phyloP scores from a whole-genome alignment of 257 asterid species.

The Fraxinus cuspidata region DNA sequence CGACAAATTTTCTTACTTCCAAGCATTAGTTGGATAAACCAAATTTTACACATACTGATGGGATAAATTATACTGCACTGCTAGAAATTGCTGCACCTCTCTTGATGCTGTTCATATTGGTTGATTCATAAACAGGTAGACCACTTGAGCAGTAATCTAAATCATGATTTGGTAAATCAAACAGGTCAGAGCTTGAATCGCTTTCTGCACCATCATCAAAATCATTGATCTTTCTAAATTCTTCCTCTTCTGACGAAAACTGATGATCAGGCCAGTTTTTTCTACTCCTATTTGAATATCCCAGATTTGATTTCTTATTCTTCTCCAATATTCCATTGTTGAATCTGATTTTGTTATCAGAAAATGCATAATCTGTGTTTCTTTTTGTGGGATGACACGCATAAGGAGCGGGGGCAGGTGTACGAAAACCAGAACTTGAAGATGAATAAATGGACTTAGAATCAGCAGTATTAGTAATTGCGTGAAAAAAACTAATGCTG shows the following conservation, averaged over 20 bases:
- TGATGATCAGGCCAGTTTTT: background rate
- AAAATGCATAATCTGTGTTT: constrained; percentile 15
- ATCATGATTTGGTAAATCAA: constrained; percentile 22
- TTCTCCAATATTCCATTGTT: constrained; percentile 8
- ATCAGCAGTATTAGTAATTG: constrained; percentile 25
- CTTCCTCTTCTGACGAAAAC: background rate
- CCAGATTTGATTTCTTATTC: background rate
- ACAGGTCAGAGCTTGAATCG: constrained; percentile 23
- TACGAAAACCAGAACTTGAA: constrained; percentile 45
- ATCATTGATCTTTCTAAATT: background rate
- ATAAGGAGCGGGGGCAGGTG: constrained; percentile 39
- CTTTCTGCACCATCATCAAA: constrained; percentile 16
- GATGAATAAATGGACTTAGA: constrained; percentile 34
- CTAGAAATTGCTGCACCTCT: constrained; percentile 37
- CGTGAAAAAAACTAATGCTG: constrained; percentile 66
- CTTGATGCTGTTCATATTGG: constrained; percentile 42
- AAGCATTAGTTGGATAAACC: background rate
- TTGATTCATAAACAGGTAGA: constrained; percentile 54
- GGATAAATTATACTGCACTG: constrained; percentile 23
- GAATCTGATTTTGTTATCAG: constrained; percentile 28
- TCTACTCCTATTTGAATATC: background rate
- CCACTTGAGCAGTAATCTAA: constrained; percentile 36
- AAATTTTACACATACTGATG: background rate
- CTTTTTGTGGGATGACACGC: constrained; percentile 47
- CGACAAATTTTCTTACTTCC: background rate